Conservation (phyloP, 257 asterid species). For the Solanum lycopersicoides region DNA sequence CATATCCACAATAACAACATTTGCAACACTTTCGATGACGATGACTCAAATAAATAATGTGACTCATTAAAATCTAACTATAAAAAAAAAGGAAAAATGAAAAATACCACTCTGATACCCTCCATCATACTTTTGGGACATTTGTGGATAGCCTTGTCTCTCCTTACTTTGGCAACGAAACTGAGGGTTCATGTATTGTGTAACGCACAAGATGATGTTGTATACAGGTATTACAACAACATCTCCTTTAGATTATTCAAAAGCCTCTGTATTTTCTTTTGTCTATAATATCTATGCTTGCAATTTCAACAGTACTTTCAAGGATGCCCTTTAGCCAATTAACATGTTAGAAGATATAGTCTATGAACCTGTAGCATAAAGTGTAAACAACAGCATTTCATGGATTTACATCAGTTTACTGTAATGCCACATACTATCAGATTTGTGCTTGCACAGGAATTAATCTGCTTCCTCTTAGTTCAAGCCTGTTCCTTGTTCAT, state of each 20-base stretch:
- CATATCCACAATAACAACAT: too few relatives aligned
- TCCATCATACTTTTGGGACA: background rate
- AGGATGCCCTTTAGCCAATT: too few relatives aligned
- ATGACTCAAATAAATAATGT: too few relatives aligned
- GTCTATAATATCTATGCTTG: too few relatives aligned
- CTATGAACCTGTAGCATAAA: background rate
- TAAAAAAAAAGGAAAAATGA: too few relatives aligned
- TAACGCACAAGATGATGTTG: background rate
- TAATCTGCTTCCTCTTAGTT: background rate
- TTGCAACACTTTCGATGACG: too few relatives aligned
- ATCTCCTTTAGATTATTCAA: too few relatives aligned
- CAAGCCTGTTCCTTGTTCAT: background rate
- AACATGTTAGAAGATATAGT: background rate
- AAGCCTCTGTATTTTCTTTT: background rate
- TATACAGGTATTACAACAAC: background rate
- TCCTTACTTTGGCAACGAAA: background rate
- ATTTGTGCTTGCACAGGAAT: background rate
- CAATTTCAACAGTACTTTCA: background rate
- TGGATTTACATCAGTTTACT: too few relatives aligned
- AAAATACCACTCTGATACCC: too few relatives aligned
- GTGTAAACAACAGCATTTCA: background rate
- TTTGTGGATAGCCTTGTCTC: slow-evolving; percentile 1
- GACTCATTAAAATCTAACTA: too few relatives aligned
- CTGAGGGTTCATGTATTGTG: background rate
- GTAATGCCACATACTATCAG: background rate